Evolutionary conservation across 192 early-diverging fungal genomes (phyloP).

Genomic region (Coemansia sp.): DNA sequence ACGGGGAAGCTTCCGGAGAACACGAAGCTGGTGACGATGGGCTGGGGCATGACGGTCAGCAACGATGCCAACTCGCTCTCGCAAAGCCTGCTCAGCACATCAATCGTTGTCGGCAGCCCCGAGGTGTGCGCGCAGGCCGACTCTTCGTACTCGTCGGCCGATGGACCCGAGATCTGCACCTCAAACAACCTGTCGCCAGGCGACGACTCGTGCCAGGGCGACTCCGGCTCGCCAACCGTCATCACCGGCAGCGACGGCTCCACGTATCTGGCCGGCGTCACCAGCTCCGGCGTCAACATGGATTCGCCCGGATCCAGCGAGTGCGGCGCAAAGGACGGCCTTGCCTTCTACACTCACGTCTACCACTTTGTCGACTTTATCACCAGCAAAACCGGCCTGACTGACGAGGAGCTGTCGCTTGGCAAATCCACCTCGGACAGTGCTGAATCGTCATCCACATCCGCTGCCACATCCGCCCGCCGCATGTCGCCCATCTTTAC

Average conservation of each 20-base stretch:
- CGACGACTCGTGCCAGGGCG: slow-evolving; percentile 53
- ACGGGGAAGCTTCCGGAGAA: slow-evolving; percentile 23
- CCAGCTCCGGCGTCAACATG: slow-evolving; percentile 41
- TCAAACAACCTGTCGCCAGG: slow-evolving; percentile 48
- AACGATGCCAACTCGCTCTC: slow-evolving; percentile 17
- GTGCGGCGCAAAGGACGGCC: slow-evolving; percentile 32
- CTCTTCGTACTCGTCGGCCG: slow-evolving; percentile 20
- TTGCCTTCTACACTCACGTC: slow-evolving; percentile 51
- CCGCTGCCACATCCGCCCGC: neutral
- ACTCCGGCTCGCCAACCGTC: slow-evolving; percentile 43
- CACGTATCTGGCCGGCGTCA: slow-evolving; percentile 26
- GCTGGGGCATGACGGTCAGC: slow-evolving; percentile 47
- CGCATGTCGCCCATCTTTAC: neutral
- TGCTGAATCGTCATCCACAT: neutral
- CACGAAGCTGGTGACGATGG: slow-evolving; percentile 40
- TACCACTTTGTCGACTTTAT: slow-evolving; percentile 44
- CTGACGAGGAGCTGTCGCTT: neutral
- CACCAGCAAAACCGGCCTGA: slow-evolving; percentile 11
- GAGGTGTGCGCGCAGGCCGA: slow-evolving; percentile 19
- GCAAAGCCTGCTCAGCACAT: slow-evolving; percentile 22
- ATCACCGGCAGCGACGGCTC: slow-evolving; percentile 12
- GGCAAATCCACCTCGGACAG: neutral
- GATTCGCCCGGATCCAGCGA: slow-evolving; percentile 23
- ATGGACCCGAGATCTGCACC: slow-evolving; percentile 41
- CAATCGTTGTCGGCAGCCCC: slow-evolving; percentile 28